Base-by-base conservation (phyloP, 2,329 filamentous ascomycete species). In the Eutypa lata region DNA sequence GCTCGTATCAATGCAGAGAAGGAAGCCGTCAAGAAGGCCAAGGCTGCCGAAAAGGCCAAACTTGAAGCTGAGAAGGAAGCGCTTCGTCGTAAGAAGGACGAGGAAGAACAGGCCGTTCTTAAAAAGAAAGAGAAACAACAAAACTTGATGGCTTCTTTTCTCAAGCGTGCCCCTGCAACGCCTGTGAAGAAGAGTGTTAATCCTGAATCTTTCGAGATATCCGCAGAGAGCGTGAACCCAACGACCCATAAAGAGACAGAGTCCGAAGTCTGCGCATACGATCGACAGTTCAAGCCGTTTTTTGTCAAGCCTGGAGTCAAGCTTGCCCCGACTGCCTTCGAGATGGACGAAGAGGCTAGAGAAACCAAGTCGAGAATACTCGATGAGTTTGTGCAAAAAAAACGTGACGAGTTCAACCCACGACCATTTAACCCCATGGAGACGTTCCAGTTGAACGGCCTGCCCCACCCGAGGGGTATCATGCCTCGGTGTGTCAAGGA, bases 211-310 rank as follows among this genome's bases (percentile, higher is more conserved):
- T 40, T 45, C 2, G 57, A 53, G 47, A 33, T 54, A 44, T 54
- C 58, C 18, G 44, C 53, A 22, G 56, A 65, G 14, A 54, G 57
- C 13, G 53, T 56, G 10, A 65, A 53, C 38, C 47, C 63, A 48
- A 59, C 61, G 2, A 55, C 49, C 7, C 68, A 59, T 18, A 58
- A 61, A 38, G 61, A 66, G 22, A 28, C 58, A 7, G 57, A 65
- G 50, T 60, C 63, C 6, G 49, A 63, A 3, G 61, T 71, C 22
- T 78, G 81, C 0, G 78, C 83, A 44, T 92, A 90, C 60, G 75
- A 88, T 18, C 85, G 83, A 59, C 75, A 79, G 35, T 97, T 97
- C 64, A 81, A 91, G 31, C 86, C 89, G 0, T 97, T 97, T 68
- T 92, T 88, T 57, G 65, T 94, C 45, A 88, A 90, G 53, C 78